Base-by-base conservation (phyloP, 192 early-diverging fungal genomes). In the Pilaira anomala region DNA sequence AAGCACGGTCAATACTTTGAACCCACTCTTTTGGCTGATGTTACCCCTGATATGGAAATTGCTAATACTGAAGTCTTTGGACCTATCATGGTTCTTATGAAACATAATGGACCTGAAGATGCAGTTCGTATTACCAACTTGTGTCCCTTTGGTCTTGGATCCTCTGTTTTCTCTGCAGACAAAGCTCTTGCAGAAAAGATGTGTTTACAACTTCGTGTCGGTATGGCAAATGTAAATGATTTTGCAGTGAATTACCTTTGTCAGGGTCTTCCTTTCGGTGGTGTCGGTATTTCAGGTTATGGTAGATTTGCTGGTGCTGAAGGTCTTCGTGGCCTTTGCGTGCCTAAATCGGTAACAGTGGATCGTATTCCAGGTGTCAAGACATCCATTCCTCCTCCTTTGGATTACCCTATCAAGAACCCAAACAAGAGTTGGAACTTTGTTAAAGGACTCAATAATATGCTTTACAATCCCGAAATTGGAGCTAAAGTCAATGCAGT, bases 201-300 rank as follows among this genome's bases (percentile, higher is more conserved):
- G 22, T 82, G 83, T n/a, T 69, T 80, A 21, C 70, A 67, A 14
- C 69, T 93, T 48, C 83, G 83, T 61, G 79, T 81, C 0, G 93
- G 93, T 14, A 91, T 91, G 89, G 72, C 82, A 50, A 95, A 95
- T 49, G 75, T 93, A 61, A 95, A 95, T 69, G 93, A 93, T 66
- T 95, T 91, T 65, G 93, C 81, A 16, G 86, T 88, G 62, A 91
- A 87, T 54, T 95, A 93, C 58, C 78, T 95, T 4, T 91, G 89
- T 72, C 89, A 93, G 67, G 78, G 84, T 2, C 64, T 93, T 56
- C 91, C 91, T 2, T 93, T 93, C 79, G 91, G 91, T 52, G 91
- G 91, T 58, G 86, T 93, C 7, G 87, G 87, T 16, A 86, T 80
- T 33, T 87, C 85, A 56, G 91, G 91, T 0, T 89, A 88, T 73